Percentiles rank a stretch among this genome's conserved stretches.
These are phyloP conservation scores for Verticillium dahliae DNA, from an alignment of 2,329 filamentous ascomycete genomes.

Conservation along the genomic window DNA sequence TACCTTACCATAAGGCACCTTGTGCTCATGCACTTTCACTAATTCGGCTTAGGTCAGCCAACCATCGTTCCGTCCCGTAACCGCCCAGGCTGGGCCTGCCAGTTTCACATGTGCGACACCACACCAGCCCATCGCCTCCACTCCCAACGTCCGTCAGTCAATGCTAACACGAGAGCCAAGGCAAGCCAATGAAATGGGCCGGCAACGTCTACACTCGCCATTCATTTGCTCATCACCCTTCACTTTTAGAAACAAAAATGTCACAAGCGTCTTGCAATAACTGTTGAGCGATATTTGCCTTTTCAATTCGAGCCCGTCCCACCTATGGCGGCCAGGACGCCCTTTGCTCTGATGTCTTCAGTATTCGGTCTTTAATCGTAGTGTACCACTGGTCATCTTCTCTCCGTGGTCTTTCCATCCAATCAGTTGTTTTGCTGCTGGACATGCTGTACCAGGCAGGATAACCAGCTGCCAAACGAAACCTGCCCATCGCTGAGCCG, in stretches of 20 bases:
- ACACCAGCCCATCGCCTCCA: neutral
- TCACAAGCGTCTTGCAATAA: neutral
- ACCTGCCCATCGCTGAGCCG: constrained; percentile 2
- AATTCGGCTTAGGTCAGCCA: no score
- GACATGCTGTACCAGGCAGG: neutral
- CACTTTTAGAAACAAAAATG: neutral
- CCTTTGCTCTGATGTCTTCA: neutral
- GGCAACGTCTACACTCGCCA: no score
- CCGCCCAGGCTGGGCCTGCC: neutral
- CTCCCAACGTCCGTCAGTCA: neutral
- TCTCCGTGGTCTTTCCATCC: neutral
- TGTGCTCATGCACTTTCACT: no score
- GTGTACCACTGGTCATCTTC: neutral
- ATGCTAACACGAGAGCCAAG: neutral
- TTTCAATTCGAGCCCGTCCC: neutral
- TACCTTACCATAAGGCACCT: neutral
- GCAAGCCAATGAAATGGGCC: no score
- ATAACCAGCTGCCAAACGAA: neutral
- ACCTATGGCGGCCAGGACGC: neutral
- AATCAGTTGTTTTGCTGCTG: neutral
- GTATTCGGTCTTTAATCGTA: neutral
- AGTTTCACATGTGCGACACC: neutral
- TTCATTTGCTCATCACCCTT: no score
- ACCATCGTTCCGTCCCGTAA: neutral
- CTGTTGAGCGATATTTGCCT: neutral